Base-by-base conservation (phyloP, 306 rosid genomes). In the Styphnolobium japonicum region DNA sequence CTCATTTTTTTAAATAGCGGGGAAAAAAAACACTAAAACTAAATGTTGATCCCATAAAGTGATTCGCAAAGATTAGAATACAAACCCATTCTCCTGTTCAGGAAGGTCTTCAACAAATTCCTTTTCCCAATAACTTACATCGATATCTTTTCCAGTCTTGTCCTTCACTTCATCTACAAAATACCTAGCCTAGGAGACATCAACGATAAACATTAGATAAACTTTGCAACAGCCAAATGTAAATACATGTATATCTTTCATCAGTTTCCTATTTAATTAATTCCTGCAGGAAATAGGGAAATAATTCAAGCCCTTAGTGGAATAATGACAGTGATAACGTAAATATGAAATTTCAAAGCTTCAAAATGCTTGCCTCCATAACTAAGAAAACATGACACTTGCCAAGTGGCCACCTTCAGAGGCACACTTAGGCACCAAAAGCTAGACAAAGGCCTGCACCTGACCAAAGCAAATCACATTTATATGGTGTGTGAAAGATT, bases 61-160 rank as follows among this genome's bases (percentile, higher is more conserved):
- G 76, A 53, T 65, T 43, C 12, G 52, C 42, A 71, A 76, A 65
- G 36, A 76, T 43, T 18, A 76, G 63, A 51, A 52, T 49, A 86
- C 89, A 43, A 69, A 94, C 99, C 97, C 96, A 73, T 95, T 95
- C 89, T 85, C 52, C 80, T 95, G 98, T 78, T 87, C 88, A 42
- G 99, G 99, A 82, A 93, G 93, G 80, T 93, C 97, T 80, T 91
- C 88, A 12, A 91, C 97, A 78, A 86, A 93, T 88, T 95, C 99
- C 69, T 75, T 86, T 80, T 80, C 19, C 98, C 99, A 95, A 67
- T 89, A 87, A 82, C 89, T 91, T 52, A 90, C 67, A 64, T 92
- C 86, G 8, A 93, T 61, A 18, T 87, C 97, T 79, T 80, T 75
- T 67, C 96, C 97, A 78, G 89, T 84, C 88, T 95, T 95, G 86